phyloP scores from a whole-genome alignment of 2,329 filamentous ascomycete species.

The Fusarium avenaceum region DNA sequence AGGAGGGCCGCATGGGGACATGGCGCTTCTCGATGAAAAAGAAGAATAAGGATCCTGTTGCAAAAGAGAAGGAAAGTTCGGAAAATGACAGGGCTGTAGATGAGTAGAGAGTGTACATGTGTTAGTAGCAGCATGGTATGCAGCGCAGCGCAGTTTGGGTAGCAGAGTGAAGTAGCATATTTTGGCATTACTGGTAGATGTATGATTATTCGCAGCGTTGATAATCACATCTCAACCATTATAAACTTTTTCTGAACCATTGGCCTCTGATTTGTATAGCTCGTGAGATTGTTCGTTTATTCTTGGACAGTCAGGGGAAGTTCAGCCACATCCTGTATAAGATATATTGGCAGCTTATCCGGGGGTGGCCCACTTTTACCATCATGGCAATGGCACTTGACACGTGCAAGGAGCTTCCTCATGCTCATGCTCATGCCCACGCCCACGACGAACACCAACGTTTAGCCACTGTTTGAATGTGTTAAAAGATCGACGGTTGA shows the following conservation, averaged over 20 bases:
- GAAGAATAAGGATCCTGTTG: slow-evolving; percentile 64
- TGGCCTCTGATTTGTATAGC: background rate
- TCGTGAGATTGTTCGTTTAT: background rate
- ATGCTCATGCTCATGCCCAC: slow-evolving; percentile 5
- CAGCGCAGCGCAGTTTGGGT: slow-evolving; percentile 5
- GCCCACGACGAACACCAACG: slow-evolving; percentile 6
- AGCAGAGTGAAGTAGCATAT: slow-evolving; percentile 21
- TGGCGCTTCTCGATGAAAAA: slow-evolving; percentile 73
- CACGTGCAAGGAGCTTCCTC: slow-evolving; percentile 46
- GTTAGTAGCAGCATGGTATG: slow-evolving; percentile 3
- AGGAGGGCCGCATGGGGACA: slow-evolving; percentile 64
- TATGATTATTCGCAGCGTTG: slow-evolving; percentile 23
- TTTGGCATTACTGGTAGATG: slow-evolving; percentile 22
- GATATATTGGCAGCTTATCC: slow-evolving; percentile 16
- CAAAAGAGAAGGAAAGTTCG: slow-evolving; percentile 64
- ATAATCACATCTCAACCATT: slow-evolving; percentile 23
- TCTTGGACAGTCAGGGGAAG: slow-evolving; percentile 22
- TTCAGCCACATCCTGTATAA: slow-evolving; percentile 36
- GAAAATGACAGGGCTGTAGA: slow-evolving; percentile 62
- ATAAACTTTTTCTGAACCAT: slow-evolving; percentile 1
- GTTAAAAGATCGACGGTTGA: slow-evolving; percentile 4
- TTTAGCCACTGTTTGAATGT: slow-evolving; percentile 21
- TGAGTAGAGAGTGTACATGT: slow-evolving; percentile 39
- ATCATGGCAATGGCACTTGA: slow-evolving; percentile 50
- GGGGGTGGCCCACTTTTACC: slow-evolving; percentile 44